Base-by-base conservation (phyloP, 371 early-diverging fungal genomes). In the Actinomortierella wolfii region DNA sequence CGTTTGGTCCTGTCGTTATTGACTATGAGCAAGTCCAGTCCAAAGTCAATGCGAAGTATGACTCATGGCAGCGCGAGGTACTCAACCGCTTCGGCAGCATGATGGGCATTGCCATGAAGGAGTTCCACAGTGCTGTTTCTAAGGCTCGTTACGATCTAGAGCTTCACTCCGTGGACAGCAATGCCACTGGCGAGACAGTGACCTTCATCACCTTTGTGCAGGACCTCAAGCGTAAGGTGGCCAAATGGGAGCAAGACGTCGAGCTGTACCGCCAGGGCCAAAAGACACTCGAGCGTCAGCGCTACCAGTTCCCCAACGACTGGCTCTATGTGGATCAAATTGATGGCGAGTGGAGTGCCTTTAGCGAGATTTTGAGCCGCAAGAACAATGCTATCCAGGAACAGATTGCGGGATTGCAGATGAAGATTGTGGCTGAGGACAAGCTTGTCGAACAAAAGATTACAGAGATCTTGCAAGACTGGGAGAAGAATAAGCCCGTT, bases 31-130 rank as follows among this genome's bases (percentile, higher is more conserved):
- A 97, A 68, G 98, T 97, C 11, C 99, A 98, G 76, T 87, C 91
- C 67, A 99, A 98, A 71, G 97, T 99, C 59, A 98, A 96, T 59
- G 90, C 93, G 51, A 96, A 97, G 76, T 98, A 99, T 77, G 98
- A 98, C 66, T 88, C 86, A 61, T 98, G 98, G 98, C 99, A 99
- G 76, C 86, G 89, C 48, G 99, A 99, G 64, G 89, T 98, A 43
- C 82, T 97, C 52, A 91, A 90, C 78, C 89, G 89, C 61, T 99
- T 97, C 76, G 97, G 97, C 11, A 76, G 77, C 59, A 91, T 87
- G 79, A 80, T 97, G 43, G 92, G 91, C 18, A 79, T 81, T 9
- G 82, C 89, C n/a, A 97, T 96, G 92, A 88, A 89, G 50, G 87
- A 86, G 28, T 93, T 95, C 80, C 88, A 94, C 67, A 66, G 85